These are phyloP conservation scores for Phytophthora pisi DNA, from an alignment of 352 stramenopile species.

Conservation along the genomic window DNA sequence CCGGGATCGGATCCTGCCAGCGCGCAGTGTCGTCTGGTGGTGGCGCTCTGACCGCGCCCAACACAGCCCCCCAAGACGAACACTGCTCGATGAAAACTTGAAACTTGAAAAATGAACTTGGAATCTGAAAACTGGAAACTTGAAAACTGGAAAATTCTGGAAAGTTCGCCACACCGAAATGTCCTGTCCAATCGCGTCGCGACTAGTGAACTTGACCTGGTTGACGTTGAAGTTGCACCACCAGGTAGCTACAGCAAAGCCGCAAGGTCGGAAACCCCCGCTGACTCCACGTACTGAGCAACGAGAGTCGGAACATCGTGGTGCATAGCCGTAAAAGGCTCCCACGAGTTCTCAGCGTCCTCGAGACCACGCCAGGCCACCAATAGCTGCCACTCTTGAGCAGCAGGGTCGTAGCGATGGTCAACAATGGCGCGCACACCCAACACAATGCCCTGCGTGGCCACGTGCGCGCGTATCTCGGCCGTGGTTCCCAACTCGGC, in stretches of 20 bases:
- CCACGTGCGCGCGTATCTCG: background rate
- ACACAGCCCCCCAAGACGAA: background rate
- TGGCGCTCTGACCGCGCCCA: background rate
- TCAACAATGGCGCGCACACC: background rate
- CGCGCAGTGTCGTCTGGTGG: background rate
- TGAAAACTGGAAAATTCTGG: background rate
- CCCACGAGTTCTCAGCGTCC: background rate
- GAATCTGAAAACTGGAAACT: background rate
- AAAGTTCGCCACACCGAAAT: background rate
- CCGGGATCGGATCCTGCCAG: background rate
- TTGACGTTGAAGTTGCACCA: background rate
- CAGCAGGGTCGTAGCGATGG: background rate
- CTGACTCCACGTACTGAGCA: background rate
- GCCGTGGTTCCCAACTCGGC: background rate
- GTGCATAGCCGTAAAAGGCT: background rate
- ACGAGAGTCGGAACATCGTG: background rate
- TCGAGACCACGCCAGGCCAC: background rate
- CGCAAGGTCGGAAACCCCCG: background rate
- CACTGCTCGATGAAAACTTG: background rate
- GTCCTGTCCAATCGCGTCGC: background rate
- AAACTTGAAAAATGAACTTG: background rate
- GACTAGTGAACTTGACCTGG: background rate
- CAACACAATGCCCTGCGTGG: background rate
- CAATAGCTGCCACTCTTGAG: background rate
- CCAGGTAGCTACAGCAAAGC: background rate